Evolutionary conservation across 257 asterid species (phyloP), one percentile per base, ranked within the genome.

Genomic region (Solanum pinnatisectum): DNA sequence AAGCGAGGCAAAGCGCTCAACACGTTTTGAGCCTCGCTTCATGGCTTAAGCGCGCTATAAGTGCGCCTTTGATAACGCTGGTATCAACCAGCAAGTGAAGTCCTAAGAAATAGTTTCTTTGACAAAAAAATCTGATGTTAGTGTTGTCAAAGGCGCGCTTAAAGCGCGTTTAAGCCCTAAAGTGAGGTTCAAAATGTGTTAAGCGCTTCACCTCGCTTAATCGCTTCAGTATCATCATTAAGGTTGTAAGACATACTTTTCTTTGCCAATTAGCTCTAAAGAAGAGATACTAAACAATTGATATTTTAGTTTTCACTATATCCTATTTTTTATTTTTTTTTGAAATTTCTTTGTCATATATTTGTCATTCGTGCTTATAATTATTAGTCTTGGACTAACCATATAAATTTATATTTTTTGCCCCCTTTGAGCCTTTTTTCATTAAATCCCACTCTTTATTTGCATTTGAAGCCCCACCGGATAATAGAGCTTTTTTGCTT

Each of bases 31-130:
- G 23, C 63, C 63, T 52, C 10, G n/a, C 63, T 52, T 52, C 63
- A 52, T 52, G n/a, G 63, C 63, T 52, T 52, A 52, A 18, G 0
- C 63, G 63, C 4, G 52, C 46, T 40, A 40, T 40, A 40, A 42
- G 46, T 42, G 14, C 46, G 22, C 63, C n/a, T 18, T 18, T 52
- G n/a, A 52, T 6, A 0, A 52, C 0, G 0, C 63, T 52, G 10
- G 63, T 52, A 52, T 18, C 63, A 65, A 68, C 36, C 74, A 68
- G 2, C 74, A 27, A 68, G 20, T 68, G 74, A 27, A 68, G 22
- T 68, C 36, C 32, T 25, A 25, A 25, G 76, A 70, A 32, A 32
- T 70, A n/a, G n/a, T 15, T 70, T 0, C 40, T 70, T 0, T 70
- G 12, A 70, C 35, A 7, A 32, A 70, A 32, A 32, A 15, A 6